Percentiles rank a stretch among this genome's conserved stretches.
phyloP scores from a whole-genome alignment of 1,284 basidiomycete genomes.

The Pulveroboletus sp. region DNA sequence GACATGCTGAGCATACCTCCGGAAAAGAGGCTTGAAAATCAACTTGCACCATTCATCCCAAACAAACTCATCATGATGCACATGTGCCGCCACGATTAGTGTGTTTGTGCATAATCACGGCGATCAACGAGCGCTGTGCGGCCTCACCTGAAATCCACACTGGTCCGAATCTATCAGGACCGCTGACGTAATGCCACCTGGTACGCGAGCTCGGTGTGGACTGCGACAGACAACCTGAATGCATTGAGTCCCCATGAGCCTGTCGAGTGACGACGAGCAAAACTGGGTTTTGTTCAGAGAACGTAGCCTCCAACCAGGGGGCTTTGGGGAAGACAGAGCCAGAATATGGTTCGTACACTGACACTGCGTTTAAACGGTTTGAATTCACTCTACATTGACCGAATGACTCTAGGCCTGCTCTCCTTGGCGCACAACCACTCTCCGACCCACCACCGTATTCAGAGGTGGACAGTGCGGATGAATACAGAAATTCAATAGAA shows the following conservation, averaged over 20 bases:
- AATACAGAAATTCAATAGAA: conserved; percentile 8
- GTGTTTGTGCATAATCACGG: too few species aligned
- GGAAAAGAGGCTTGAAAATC: too few species aligned
- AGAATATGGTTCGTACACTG: conserved; percentile 54
- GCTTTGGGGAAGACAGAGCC: conserved; percentile 58
- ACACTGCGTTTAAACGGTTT: neutral
- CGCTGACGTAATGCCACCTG: conserved; percentile 27
- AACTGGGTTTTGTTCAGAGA: conserved; percentile 53
- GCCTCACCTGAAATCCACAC: conserved; percentile 5
- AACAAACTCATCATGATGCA: too few species aligned
- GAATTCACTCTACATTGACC: conserved; percentile 9
- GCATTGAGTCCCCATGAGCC: conserved; percentile 25
- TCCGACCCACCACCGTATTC: conserved; percentile 33
- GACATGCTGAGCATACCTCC: too few species aligned
- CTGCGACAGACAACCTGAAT: conserved; percentile 7
- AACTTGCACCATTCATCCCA: too few species aligned
- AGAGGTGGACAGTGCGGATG: conserved; percentile 22
- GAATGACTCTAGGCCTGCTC: conserved; percentile 26
- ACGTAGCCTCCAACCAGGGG: conserved; percentile 57
- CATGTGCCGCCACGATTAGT: too few species aligned
- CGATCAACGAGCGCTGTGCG: too few species aligned
- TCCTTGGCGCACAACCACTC: conserved; percentile 25
- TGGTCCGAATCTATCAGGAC: conserved; percentile 4
- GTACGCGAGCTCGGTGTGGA: conserved; percentile 1
- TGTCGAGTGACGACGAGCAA: conserved; percentile 29